Conservation (phyloP, 352 stramenopile genomes). For the Blastocystis sp. region DNA sequence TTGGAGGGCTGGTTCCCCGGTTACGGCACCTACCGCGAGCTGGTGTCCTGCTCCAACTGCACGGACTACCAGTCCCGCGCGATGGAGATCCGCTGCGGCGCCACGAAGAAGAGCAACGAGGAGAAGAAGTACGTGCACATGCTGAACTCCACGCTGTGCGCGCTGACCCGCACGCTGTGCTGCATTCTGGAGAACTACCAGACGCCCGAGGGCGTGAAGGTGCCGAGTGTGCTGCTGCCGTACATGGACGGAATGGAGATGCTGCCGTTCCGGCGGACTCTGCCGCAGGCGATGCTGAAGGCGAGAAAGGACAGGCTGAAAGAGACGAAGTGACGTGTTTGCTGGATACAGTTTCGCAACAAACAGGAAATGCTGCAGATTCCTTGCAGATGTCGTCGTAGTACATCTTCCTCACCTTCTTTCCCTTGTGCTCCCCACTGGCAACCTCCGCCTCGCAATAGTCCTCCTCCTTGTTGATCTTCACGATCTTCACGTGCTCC, state of each 20-base stretch:
- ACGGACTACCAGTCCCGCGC: conserved; percentile 94
- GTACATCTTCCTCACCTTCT: conserved; percentile 72
- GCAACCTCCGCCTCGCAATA: conserved; percentile 37
- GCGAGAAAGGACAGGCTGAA: conserved; percentile 11
- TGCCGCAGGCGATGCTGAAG: conserved; percentile 20
- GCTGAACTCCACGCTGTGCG: conserved; percentile 97
- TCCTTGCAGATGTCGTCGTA: conserved; percentile 74
- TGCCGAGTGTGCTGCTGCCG: conserved; percentile 92
- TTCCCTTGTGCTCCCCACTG: conserved; percentile 35
- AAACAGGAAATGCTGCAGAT: neutral
- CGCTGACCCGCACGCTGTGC: conserved; percentile 94
- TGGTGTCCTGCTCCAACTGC: conserved; percentile 99
- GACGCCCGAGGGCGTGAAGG: conserved; percentile 71
- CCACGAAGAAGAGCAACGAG: conserved; percentile 85
- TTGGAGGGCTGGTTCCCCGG: conserved; percentile 97
- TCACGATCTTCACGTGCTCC: conserved; percentile 72
- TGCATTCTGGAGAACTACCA: conserved; percentile 98
- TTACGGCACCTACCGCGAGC: conserved; percentile 89
- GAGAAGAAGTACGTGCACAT: conserved; percentile 90
- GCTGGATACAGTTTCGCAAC: neutral
- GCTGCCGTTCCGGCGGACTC: conserved; percentile 80
- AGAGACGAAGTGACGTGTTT: conserved; percentile 16
- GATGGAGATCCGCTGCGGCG: conserved; percentile 88
- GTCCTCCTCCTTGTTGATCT: conserved; percentile 74
- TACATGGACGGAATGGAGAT: conserved; percentile 97